Base-by-base conservation (phyloP, 805 yeast genomes). In the Ogataea kodamae region DNA sequence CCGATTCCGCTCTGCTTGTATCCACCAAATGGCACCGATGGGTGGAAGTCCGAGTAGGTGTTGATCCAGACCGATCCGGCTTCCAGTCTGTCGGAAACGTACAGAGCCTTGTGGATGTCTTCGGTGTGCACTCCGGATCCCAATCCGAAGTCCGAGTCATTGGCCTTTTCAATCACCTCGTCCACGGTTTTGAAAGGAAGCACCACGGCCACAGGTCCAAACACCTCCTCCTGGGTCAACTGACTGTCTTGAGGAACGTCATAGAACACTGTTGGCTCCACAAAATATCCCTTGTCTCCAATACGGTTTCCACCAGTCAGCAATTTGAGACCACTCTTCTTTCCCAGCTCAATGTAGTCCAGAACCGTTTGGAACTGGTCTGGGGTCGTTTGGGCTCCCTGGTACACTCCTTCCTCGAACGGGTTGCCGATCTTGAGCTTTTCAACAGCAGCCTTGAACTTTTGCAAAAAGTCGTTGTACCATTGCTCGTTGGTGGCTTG, bases 81-180 rank as follows among this genome's bases (percentile, higher is more conserved):
- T 54, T 76, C 76, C 41, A 84, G 54, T 59, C 72, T 70, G 61
- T 72, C 71, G 25, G 92, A 71, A 37, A 82, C 82, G 34, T 72
- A 73, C 40, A 78, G 59, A 18, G 82, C 92, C 49, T 70, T 78
- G 66, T 70, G 75, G 38, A 80, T 52, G 53, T 81, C 77, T 33
- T 69, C 64, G 28, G 95, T 78, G 72, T 86, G 92, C 37, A 87
- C 65, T 67, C 88, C 92, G 33, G 95, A 92, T 53, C 95, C 94
- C 49, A 87, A 72, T 49, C 96, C 96, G 55, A 79, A 84, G 37
- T 74, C 76, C 23, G 88, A 71, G 59, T 80, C 78, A 62, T 87
- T 87, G 44, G 92, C 89, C 62, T 71, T 65, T 33, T 64, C 68
- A 41, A 87, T 67, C 32, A 78, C 89, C 61, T 86, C 94, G 45